A percentile compares a stretch with the other conserved stretches of the same genome.
These are phyloP conservation scores for Apophysomyces elegans DNA, from an alignment of 371 early-diverging fungal species.

Conservation along the genomic window DNA sequence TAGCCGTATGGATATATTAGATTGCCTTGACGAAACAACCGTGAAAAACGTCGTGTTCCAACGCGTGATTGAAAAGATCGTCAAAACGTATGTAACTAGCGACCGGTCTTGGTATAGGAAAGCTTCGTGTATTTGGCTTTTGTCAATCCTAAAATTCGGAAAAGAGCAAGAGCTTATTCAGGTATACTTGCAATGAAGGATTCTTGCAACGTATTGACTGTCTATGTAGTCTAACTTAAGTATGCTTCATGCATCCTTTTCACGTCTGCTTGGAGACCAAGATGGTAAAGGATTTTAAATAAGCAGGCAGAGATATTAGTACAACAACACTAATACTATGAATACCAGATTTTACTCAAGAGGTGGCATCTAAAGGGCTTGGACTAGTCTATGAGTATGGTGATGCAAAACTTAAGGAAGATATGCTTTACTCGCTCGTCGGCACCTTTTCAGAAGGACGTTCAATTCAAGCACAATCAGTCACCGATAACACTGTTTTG, in stretches of 20 bases:
- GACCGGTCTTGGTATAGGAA: slow-evolving; percentile 72
- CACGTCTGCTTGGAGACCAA: slow-evolving; percentile 76
- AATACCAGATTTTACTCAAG: slow-evolving; percentile 68
- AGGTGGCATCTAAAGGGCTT: slow-evolving; percentile 87
- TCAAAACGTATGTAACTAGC: slow-evolving; percentile 51
- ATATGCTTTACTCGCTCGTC: slow-evolving; percentile 64
- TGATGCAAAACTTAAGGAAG: slow-evolving; percentile 69
- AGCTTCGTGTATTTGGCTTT: slow-evolving; percentile 84
- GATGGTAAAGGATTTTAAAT: slow-evolving; percentile 66
- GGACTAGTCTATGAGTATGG: slow-evolving; percentile 89
- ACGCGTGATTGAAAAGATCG: slow-evolving; percentile 55
- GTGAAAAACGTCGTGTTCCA: slow-evolving; percentile 26
- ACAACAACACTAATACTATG: neutral
- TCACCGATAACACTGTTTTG: slow-evolving; percentile 78
- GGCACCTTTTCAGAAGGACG: slow-evolving; percentile 66
- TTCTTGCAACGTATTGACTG: neutral
- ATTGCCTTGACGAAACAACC: slow-evolving; percentile 21
- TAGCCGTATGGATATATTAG: slow-evolving; percentile 45
- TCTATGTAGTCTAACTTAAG: slow-evolving; percentile 45
- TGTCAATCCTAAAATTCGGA: slow-evolving; percentile 83
- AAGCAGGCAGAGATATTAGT: too few relatives aligned
- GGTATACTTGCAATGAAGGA: slow-evolving; percentile 25
- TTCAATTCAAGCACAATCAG: slow-evolving; percentile 65
- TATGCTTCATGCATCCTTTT: slow-evolving; percentile 72
- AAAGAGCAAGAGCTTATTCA: slow-evolving; percentile 52